Evolutionary conservation across 345 rosid species (phyloP), one percentile per base, ranked within the genome.

Genomic region (Iberis pinnata): DNA sequence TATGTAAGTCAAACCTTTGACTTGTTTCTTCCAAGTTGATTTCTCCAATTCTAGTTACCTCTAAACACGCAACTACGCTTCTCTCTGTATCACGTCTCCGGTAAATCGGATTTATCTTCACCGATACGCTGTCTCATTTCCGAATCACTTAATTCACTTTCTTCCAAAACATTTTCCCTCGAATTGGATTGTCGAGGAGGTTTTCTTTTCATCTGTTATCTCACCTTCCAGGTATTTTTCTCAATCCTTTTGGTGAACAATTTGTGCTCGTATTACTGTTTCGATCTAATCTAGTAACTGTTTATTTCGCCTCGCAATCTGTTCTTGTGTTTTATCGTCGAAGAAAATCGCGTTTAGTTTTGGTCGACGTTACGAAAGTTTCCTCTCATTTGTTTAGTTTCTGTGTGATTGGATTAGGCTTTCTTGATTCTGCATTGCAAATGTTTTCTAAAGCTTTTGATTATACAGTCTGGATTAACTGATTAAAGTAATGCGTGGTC

Each of bases 361-460:
- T n/a, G n/a, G n/a, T n/a, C n/a, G n/a, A n/a, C n/a, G n/a, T n/a
- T n/a, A n/a, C n/a, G n/a, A n/a, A n/a, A n/a, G n/a, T n/a, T n/a
- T n/a, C n/a, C n/a, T 22, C 25, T 22, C 25, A 29, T 29, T 29
- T 29, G 43, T 38, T 50, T 58, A 45, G 61, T 43, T 66, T 15
- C 38, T 10, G 52, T 29, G 10, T n/a, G 43, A 31, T 27, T n/a
- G 15, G 8, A 6, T 26, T 36, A 22, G 24, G 31, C 14, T 67
- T 67, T 53, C 45, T 48, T 12, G 16, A n/a, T 63, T 63, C 48
- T 54, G 68, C 56, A 38, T 54, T 37, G 55, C 40, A n/a, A 8
- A 8, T 4, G 6, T 16, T 31, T 29, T 58, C 26, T n/a, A 0
- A 7, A 38, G 43, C 60, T 60, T 60, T n/a, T 18, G 17, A 9